Conservation (phyloP, 768 basidiomycete species). For the Lentinula sp. region DNA sequence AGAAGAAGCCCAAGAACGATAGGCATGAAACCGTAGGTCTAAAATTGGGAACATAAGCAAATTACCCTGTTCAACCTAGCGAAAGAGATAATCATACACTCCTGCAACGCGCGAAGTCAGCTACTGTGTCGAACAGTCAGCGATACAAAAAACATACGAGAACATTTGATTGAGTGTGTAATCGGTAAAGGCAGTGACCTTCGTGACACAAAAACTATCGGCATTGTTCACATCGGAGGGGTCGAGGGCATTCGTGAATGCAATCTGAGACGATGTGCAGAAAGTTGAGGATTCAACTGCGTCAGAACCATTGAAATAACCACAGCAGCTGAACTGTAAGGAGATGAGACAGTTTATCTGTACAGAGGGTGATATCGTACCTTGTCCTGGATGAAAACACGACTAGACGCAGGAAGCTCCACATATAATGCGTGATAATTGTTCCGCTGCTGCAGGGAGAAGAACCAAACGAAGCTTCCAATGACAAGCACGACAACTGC, state of each 20-base stretch:
- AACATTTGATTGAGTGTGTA: conserved; percentile 74
- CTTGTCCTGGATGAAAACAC: conserved; percentile 64
- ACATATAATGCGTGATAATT: conserved; percentile 62
- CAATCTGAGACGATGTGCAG: conserved; percentile 37
- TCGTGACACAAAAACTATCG: conserved; percentile 65
- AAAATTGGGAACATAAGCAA: conserved; percentile 8
- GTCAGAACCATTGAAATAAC: conserved; percentile 71
- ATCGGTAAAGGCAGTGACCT: conserved; percentile 64
- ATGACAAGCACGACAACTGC: conserved; percentile 53
- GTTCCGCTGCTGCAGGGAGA: conserved; percentile 62
- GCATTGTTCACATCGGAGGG: conserved; percentile 25
- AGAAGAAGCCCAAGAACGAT: conserved; percentile 71
- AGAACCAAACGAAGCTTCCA: conserved; percentile 79
- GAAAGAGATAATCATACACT: conserved; percentile 27
- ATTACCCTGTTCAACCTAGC: neutral
- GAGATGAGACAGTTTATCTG: neutral
- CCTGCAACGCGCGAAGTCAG: conserved; percentile 23
- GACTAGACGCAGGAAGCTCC: conserved; percentile 34
- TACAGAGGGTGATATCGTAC: conserved; percentile 27
- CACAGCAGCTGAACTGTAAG: conserved; percentile 75
- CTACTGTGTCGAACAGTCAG: neutral
- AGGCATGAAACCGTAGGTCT: conserved; percentile 82
- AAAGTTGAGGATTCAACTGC: conserved; percentile 48
- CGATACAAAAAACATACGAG: conserved; percentile 49
- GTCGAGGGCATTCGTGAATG: conserved; percentile 35